These are phyloP conservation scores for Stagonosporopsis tanaceti DNA, from an alignment of 2,329 filamentous ascomycete genomes.

Conservation along the genomic window DNA sequence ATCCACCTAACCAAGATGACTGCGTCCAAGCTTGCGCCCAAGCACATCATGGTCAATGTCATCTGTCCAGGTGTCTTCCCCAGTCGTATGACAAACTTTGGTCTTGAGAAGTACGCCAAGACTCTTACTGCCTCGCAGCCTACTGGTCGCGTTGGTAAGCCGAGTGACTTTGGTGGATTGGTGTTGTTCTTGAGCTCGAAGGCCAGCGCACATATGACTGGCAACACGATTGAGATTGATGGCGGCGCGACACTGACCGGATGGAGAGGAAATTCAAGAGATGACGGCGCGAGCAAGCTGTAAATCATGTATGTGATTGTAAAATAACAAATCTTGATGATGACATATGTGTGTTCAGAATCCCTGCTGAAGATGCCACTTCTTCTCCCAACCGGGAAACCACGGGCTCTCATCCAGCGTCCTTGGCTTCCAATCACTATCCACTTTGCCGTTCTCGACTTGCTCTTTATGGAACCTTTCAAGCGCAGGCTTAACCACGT, in stretches of 20 bases:
- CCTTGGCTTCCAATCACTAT: constrained; percentile 68
- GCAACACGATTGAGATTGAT: constrained; percentile 59
- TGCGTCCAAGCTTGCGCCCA: constrained; percentile 59
- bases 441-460: constrained; percentile 66
- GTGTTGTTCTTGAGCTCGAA: constrained; percentile 54
- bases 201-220: constrained; percentile 54
- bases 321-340: too few relatives aligned
- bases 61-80: constrained; percentile 59
- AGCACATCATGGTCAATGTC: constrained; percentile 61
- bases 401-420: constrained; percentile 80
- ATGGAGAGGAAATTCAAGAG: constrained; percentile 45
- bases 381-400: constrained; percentile 78
- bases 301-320: constrained; percentile 13
- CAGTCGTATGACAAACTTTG: constrained; percentile 64
- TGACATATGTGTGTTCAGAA: constrained; percentile 50
- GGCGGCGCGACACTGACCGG: constrained; percentile 56
- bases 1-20: constrained; percentile 62
- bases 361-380: constrained; percentile 72
- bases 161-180: constrained; percentile 57
- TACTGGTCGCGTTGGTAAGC: constrained; percentile 57
- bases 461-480: constrained; percentile 73
- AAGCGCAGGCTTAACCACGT: constrained; percentile 72
- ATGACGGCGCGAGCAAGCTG: constrained; percentile 35
- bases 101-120: constrained; percentile 59
- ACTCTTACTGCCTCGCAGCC: constrained; percentile 57